A percentile compares a stretch with the other conserved stretches of the same genome.
These are phyloP conservation scores for Solanum chaucha DNA, from an alignment of 257 asterid species.

Conservation along the genomic window DNA sequence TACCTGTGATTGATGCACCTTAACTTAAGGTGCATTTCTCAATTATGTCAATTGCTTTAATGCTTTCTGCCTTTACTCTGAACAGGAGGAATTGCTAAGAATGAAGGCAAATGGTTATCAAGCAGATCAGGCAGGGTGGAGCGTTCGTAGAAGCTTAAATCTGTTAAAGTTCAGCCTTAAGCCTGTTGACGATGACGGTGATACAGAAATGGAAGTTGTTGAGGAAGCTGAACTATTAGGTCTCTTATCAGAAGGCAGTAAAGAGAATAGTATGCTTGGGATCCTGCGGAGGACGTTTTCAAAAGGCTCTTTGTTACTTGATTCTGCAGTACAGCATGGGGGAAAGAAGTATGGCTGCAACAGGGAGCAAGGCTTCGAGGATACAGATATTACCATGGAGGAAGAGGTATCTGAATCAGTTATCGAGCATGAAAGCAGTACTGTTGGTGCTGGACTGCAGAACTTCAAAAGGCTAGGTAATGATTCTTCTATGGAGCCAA, in stretches of 20 bases:
- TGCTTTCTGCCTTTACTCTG: background rate
- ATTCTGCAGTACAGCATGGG: background rate
- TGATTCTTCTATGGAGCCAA: background rate
- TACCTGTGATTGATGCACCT: background rate
- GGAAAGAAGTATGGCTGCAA: background rate
- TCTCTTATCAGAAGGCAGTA: background rate
- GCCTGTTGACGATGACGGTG: slow-evolving; percentile 69
- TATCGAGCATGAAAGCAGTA: background rate
- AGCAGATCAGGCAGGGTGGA: slow-evolving; percentile 63
- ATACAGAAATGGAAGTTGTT: slow-evolving; percentile 94
- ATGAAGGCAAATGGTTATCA: slow-evolving; percentile 54
- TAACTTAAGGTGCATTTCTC: background rate
- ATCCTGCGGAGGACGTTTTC: background rate
- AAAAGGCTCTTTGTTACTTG: background rate
- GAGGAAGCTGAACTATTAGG: slow-evolving; percentile 22
- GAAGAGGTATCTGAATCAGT: background rate
- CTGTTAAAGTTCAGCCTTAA: slow-evolving; percentile 83
- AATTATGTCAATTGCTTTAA: background rate
- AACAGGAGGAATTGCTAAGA: slow-evolving; percentile 63
- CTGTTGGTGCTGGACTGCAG: background rate
- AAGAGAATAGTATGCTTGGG: slow-evolving; percentile 1
- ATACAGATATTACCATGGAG: background rate
- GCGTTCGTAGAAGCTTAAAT: slow-evolving; percentile 81
- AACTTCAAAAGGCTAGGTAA: background rate
- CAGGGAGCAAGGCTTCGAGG: background rate